Evolutionary conservation across 352 stramenopile genomes (phyloP).

Genomic region (Phytophthora idaei): DNA sequence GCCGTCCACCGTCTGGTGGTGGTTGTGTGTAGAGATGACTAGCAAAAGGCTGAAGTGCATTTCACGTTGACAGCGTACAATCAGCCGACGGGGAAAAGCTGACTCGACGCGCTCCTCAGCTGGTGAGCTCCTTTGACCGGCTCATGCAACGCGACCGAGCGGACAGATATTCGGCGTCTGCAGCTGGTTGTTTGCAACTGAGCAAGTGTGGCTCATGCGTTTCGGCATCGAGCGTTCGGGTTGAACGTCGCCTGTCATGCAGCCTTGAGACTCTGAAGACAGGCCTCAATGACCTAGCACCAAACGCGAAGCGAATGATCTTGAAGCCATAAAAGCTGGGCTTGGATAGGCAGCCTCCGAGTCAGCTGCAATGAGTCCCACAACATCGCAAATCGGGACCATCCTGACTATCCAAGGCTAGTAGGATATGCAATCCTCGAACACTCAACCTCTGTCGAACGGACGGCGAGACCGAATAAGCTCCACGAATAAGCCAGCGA

Average conservation of each 20-base stretch:
- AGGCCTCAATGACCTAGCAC: conserved; percentile 1
- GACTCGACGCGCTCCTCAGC: conserved; percentile 26
- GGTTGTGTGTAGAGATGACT: conserved; percentile 23
- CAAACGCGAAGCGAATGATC: conserved; percentile 16
- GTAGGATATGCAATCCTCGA: conserved; percentile 15
- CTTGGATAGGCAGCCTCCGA: conserved; percentile 35
- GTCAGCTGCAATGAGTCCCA: conserved; percentile 39
- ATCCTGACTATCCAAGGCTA: conserved; percentile 34
- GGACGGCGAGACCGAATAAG: conserved; percentile 14
- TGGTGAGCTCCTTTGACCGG: conserved; percentile 26
- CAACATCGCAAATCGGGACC: conserved; percentile 37
- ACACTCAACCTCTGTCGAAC: conserved; percentile 1
- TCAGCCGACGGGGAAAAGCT: conserved; percentile 18
- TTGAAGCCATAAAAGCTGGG: conserved; percentile 37
- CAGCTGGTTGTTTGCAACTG: conserved; percentile 27
- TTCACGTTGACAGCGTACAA: conserved; percentile 26
- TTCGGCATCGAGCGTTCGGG: conserved; percentile 6
- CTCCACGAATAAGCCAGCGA: conserved; percentile 2
- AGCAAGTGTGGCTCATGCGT: conserved; percentile 28
- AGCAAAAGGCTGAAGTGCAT: conserved; percentile 21
- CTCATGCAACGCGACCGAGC: conserved; percentile 24
- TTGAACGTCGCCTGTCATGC: conserved; percentile 29
- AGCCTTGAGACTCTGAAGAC: background rate
- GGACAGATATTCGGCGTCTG: conserved; percentile 21
- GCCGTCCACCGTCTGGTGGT: conserved; percentile 27